phyloP scores from a whole-genome alignment of 257 asterid genomes.

The Scutellaria minor region DNA sequence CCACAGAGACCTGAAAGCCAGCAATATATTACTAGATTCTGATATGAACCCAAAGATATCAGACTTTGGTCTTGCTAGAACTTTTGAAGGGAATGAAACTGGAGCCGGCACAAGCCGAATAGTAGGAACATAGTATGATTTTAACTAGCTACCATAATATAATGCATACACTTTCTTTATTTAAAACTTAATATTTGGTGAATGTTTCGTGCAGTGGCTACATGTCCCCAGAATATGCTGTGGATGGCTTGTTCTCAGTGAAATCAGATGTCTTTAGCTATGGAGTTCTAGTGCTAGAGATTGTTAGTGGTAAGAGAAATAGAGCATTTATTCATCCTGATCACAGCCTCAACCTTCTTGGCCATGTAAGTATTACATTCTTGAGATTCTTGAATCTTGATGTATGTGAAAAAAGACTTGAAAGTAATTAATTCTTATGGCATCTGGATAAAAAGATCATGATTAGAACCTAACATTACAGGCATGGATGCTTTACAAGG shows the following conservation, averaged over 20 bases:
- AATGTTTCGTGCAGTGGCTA: neutral
- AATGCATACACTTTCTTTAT: neutral
- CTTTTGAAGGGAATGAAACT: constrained; percentile 4
- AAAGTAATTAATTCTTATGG: too few relatives aligned
- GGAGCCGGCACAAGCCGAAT: constrained; percentile 2
- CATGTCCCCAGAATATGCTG: constrained; percentile 8
- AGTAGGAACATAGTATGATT: constrained; percentile 3
- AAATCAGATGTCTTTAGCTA: constrained; percentile 10
- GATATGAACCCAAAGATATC: constrained; percentile 7
- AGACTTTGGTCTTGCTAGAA: constrained; percentile 6
- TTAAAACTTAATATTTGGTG: neutral
- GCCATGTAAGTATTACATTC: neutral
- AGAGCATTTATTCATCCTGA: neutral
- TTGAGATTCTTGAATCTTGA: neutral
- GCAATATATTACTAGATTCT: constrained; percentile 12
- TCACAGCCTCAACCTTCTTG: constrained; percentile 2
- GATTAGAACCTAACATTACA: neutral
- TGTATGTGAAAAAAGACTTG: neutral
- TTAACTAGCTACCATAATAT: neutral
- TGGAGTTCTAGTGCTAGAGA: constrained; percentile 11
- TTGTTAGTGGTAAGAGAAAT: constrained; percentile 5
- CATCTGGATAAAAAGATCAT: neutral
- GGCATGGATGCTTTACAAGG: constrained; percentile 45
- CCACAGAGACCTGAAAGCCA: constrained; percentile 10
- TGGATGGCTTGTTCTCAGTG: neutral